These are phyloP conservation scores for Solanum pinnatisectum DNA, from an alignment of 257 asterid species.

Conservation along the genomic window DNA sequence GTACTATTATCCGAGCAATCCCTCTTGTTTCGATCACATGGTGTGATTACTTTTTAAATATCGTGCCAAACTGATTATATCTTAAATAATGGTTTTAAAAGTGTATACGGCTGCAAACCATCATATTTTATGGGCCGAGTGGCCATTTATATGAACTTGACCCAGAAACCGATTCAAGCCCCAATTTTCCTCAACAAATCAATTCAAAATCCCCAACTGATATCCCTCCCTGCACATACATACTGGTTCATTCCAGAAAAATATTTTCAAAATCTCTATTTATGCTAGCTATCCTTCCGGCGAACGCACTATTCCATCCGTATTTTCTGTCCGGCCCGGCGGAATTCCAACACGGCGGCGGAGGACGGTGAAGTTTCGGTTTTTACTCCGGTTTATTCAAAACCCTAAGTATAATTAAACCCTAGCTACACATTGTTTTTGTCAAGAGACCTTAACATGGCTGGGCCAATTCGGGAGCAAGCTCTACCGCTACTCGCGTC, in stretches of 20 bases:
- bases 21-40: background rate
- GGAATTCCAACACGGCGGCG: background rate
- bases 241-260: background rate
- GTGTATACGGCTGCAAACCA: background rate
- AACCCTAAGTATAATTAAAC: conserved; percentile 39
- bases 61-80: background rate
- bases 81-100: background rate
- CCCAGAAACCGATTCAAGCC: background rate
- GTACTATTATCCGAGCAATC: background rate
- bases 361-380: background rate
- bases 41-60: background rate
- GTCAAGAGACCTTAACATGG: conserved; percentile 23
- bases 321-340: background rate
- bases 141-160: background rate
- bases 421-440: background rate
- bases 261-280: background rate
- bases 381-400: conserved; percentile 4
- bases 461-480: conserved; percentile 59
- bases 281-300: background rate
- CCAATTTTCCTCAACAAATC: background rate
- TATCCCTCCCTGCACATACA: background rate
- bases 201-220: background rate
- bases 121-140: background rate
- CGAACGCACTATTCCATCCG: background rate
- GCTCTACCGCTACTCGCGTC: conserved; percentile 81